A percentile compares a stretch with the other conserved stretches of the same genome.
These are phyloP conservation scores for Trichophyton simii DNA, from an alignment of 2,329 filamentous ascomycete genomes.

Conservation along the genomic window DNA sequence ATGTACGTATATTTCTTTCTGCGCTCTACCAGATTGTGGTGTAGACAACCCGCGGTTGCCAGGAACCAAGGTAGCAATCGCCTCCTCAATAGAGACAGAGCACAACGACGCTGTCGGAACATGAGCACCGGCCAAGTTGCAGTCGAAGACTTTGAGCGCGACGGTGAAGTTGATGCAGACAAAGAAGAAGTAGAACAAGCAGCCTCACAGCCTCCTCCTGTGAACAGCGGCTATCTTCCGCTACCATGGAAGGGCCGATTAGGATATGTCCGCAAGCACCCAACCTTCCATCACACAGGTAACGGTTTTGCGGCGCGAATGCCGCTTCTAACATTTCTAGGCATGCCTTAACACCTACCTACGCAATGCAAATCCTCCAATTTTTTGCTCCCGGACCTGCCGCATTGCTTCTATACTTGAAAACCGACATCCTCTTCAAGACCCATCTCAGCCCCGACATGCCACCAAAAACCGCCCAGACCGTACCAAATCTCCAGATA, in stretches of 20 bases:
- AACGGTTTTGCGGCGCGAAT: neutral
- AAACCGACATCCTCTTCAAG: slow-evolving; percentile 66
- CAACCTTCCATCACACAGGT: neutral
- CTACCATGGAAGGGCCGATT: slow-evolving; percentile 81
- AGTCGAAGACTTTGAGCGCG: slow-evolving; percentile 41
- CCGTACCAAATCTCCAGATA: slow-evolving; percentile 53
- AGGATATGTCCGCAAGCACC: slow-evolving; percentile 58
- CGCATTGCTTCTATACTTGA: slow-evolving; percentile 83
- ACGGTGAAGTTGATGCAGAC: slow-evolving; percentile 40
- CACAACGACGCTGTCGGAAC: neutral
- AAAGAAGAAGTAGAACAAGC: slow-evolving; percentile 48
- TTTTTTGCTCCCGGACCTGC: slow-evolving; percentile 86
- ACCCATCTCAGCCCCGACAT: slow-evolving; percentile 66
- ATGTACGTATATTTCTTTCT: too few relatives aligned
- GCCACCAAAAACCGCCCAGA: slow-evolving; percentile 77
- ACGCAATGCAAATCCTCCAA: slow-evolving; percentile 63
- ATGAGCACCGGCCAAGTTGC: slow-evolving; percentile 3
- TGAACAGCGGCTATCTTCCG: slow-evolving; percentile 73
- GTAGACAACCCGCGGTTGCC: too few relatives aligned
- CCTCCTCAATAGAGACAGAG: too few relatives aligned
- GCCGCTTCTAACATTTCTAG: slow-evolving; percentile 26
- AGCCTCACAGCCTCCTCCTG: slow-evolving; percentile 54
- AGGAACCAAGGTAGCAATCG: too few relatives aligned
- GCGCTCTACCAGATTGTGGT: too few relatives aligned
- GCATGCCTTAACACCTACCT: slow-evolving; percentile 90